phyloP scores from a whole-genome alignment of 2,329 filamentous ascomycete genomes.

The Trichoderma sp. region DNA sequence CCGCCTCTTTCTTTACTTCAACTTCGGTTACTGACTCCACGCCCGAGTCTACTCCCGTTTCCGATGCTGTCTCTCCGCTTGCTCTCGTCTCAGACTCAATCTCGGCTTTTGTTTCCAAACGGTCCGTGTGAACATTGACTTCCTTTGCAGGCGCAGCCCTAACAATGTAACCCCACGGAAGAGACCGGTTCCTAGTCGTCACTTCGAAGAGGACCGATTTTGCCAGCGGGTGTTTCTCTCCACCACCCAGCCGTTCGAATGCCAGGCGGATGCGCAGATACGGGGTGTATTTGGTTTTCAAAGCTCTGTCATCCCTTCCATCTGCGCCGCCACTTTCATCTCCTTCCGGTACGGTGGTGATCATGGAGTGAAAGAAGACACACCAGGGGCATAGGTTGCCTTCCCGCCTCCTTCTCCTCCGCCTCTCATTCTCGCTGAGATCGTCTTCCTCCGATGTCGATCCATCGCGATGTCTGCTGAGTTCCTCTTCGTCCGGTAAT shows the following conservation, averaged over 20 bases:
- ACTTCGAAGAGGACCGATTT: conserved; percentile 44
- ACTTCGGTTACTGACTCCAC: not conserved
- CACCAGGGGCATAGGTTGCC: conserved; percentile 42
- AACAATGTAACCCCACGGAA: conserved; percentile 46
- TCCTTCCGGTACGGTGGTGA: conserved; percentile 37
- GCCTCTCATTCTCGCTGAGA: conserved; percentile 1
- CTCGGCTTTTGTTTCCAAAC: not conserved
- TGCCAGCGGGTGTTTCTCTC: conserved; percentile 45
- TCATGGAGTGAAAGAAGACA: conserved; percentile 44
- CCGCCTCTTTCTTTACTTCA: not conserved
- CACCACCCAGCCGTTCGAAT: conserved; percentile 44
- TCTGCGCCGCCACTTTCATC: conserved; percentile 29
- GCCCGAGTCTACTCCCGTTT: not conserved
- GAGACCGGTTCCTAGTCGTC: conserved; percentile 42
- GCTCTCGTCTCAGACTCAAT: not conserved
- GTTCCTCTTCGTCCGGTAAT: conserved; percentile 1
- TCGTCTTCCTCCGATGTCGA: not conserved
- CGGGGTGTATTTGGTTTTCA: conserved; percentile 42
- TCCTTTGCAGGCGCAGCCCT: conserved; percentile 32
- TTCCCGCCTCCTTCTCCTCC: not conserved
- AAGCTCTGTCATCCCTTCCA: conserved; percentile 13
- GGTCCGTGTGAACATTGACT: not conserved
- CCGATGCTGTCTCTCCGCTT: not conserved
- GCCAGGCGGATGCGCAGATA: conserved; percentile 46
- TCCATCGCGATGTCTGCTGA: not conserved